phyloP scores from a whole-genome alignment of 495 filamentous ascomycete genomes.

The Immersiella caudata region DNA sequence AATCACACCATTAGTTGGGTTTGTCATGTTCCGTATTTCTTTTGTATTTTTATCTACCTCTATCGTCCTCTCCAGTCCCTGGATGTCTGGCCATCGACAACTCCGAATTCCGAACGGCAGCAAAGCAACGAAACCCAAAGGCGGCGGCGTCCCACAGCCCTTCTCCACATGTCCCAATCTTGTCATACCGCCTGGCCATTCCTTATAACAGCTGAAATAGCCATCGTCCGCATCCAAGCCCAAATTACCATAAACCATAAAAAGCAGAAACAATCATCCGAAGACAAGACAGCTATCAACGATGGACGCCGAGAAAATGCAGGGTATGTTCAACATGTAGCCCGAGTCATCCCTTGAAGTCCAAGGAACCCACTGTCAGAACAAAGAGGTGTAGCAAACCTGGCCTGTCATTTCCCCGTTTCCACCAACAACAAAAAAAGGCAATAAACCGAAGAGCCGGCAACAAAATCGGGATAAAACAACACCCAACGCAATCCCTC shows the following conservation, averaged over 20 bases:
- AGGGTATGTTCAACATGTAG: conserved; percentile 7
- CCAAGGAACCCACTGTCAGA: background rate
- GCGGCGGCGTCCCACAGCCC: background rate
- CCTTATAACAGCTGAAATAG: background rate
- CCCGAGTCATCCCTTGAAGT: conserved; percentile 3
- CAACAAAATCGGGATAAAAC: background rate
- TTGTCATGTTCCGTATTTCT: background rate
- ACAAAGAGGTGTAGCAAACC: background rate
- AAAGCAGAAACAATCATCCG: background rate
- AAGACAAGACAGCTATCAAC: background rate
- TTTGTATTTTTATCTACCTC: conserved; percentile 8
- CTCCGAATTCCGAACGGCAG: background rate
- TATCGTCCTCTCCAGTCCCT: background rate
- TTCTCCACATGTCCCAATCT: conserved; percentile 13
- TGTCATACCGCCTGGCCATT: background rate
- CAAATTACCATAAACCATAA: background rate
- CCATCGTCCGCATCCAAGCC: background rate
- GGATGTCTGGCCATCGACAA: background rate
- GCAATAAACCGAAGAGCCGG: conserved; percentile 4
- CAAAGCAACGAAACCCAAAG: background rate
- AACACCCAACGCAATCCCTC: conserved; percentile 14
- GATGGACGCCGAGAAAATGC: conserved; percentile 1
- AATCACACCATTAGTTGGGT: background rate
- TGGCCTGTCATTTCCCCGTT: background rate
- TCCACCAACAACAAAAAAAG: conserved; percentile 6